phyloP scores from a whole-genome alignment of 257 asterid species.

The Ballota nigra region DNA sequence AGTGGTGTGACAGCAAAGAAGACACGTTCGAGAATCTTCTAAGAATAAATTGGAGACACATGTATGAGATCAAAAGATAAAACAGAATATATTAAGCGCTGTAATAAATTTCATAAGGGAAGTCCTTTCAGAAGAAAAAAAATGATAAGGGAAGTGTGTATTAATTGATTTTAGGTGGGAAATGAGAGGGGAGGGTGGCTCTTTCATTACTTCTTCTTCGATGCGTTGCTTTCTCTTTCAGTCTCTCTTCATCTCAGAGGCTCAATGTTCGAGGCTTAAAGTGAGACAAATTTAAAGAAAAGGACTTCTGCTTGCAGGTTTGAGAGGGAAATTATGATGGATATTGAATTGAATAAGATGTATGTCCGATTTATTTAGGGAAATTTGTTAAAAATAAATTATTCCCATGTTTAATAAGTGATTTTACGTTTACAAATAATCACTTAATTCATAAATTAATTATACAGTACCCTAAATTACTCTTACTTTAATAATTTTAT shows the following conservation, averaged over 20 bases:
- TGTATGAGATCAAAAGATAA: too few species aligned
- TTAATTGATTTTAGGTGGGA: not conserved
- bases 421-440: too few species aligned
- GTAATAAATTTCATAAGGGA: too few species aligned
- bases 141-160: not conserved
- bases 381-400: too few species aligned
- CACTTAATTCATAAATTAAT: too few species aligned
- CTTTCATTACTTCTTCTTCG: slow-evolving; percentile 23
- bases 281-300: not conserved
- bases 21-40: not conserved
- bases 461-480: too few species aligned
- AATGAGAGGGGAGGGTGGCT: not conserved
- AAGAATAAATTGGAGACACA: not conserved
- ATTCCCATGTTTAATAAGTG: too few species aligned
- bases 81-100: not conserved
- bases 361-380: not conserved
- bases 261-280: not conserved
- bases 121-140: too few species aligned
- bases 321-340: not conserved
- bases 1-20: not conserved
- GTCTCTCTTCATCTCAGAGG: not conserved
- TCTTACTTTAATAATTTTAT: too few species aligned
- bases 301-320: slow-evolving; percentile 14
- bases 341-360: not conserved
- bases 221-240: slow-evolving; percentile 44